Evolutionary conservation across 768 basidiomycete species (phyloP).

Genomic region (Psilocybe tampanensis): DNA sequence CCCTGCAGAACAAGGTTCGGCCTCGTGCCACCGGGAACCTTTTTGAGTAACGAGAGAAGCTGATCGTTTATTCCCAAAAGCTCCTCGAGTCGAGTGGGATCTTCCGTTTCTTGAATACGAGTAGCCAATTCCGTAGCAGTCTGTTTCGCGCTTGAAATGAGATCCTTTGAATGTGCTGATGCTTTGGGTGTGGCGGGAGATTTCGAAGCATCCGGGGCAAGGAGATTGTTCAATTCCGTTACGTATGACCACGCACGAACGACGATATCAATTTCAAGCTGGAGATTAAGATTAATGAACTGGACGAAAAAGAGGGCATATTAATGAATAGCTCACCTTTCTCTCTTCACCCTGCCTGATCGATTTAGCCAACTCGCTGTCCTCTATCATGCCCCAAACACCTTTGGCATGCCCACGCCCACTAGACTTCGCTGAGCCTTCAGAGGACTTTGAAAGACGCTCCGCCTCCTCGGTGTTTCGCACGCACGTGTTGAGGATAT

Average conservation of each 20-base stretch:
- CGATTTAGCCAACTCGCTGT: conserved; percentile 77
- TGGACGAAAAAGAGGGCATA: neutral
- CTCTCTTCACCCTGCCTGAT: conserved; percentile 62
- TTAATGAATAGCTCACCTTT: conserved; percentile 36
- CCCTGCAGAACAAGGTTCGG: conserved; percentile 46
- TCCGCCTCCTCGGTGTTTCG: conserved; percentile 93
- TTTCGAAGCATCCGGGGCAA: conserved; percentile 16
- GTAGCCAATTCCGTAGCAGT: conserved; percentile 52
- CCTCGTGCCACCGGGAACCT: conserved; percentile 38
- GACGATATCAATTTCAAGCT: conserved; percentile 50
- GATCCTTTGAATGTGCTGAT: conserved; percentile 27
- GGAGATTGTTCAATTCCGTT: conserved; percentile 36
- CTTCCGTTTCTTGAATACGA: conserved; percentile 57
- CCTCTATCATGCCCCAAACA: conserved; percentile 85
- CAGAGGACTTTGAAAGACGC: conserved; percentile 31
- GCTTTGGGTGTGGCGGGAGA: conserved; percentile 21
- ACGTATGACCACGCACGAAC: conserved; percentile 48
- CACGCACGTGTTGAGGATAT: conserved; percentile 88
- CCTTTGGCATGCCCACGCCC: conserved; percentile 66
- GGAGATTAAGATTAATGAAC: conserved; percentile 14
- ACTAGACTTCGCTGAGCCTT: conserved; percentile 29
- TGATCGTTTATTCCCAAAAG: conserved; percentile 75
- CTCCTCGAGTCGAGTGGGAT: conserved; percentile 64
- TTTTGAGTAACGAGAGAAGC: conserved; percentile 58
- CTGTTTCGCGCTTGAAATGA: conserved; percentile 50